Evolutionary conservation across 2,329 filamentous ascomycete genomes (phyloP).

Genomic region (Leptographium procerum): DNA sequence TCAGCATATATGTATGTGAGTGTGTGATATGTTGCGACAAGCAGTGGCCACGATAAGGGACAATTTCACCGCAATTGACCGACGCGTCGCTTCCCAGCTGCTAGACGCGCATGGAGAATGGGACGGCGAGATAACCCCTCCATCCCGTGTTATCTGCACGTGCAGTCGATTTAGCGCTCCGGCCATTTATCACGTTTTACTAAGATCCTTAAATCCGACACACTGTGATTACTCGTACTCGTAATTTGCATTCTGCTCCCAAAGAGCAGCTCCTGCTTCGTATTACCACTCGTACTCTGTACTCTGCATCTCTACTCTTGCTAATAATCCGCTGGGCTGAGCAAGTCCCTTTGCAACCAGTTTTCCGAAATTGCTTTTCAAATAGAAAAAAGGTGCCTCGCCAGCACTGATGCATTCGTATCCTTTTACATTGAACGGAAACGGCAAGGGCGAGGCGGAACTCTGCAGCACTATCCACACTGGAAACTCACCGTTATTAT

Average conservation of each 20-base stretch:
- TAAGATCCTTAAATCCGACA: neutral
- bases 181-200: neutral
- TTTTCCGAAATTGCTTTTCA: no score
- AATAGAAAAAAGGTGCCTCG: no score
- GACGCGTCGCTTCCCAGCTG: neutral
- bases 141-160: neutral
- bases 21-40: neutral
- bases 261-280: no score
- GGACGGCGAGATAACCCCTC: neutral
- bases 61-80: no score
- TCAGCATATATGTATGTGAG: neutral
- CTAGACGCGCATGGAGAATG: neutral
- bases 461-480: neutral
- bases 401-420: neutral
- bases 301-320: no score
- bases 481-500: neutral
- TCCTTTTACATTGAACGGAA: neutral
- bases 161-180: neutral
- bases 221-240: no score
- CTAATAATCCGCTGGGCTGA: no score
- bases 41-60: neutral
- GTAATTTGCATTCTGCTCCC: no score
- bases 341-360: no score
- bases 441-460: neutral
- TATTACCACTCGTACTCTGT: no score